Evolutionary conservation across 352 stramenopile species (phyloP).

Genomic region (Phytophthora hybrid): DNA sequence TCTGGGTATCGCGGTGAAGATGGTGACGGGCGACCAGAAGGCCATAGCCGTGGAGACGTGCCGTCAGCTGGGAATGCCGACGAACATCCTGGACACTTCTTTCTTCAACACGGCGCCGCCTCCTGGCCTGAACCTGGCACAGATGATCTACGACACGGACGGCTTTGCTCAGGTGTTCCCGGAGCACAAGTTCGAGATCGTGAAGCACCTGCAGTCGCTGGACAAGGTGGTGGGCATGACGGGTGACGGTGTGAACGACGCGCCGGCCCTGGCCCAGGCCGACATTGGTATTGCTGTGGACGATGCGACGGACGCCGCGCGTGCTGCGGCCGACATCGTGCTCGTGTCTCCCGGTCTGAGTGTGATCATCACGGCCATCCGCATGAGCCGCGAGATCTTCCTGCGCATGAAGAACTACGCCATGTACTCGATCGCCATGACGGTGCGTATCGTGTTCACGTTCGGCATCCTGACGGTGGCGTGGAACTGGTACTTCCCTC

Average conservation of each 20-base stretch:
- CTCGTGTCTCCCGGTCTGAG: slow-evolving; percentile 89
- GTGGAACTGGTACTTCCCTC: slow-evolving; percentile 90
- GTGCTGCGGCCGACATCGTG: slow-evolving; percentile 91
- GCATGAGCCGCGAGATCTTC: slow-evolving; percentile 91
- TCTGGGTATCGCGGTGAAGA: slow-evolving; percentile 78
- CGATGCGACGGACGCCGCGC: slow-evolving; percentile 88
- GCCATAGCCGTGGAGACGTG: slow-evolving; percentile 94
- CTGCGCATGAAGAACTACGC: slow-evolving; percentile 93
- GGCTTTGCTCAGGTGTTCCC: slow-evolving; percentile 95
- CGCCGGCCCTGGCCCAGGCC: slow-evolving; percentile 87
- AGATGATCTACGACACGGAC: slow-evolving; percentile 93
- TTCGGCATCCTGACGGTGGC: slow-evolving; percentile 89
- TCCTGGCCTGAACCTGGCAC: slow-evolving; percentile 63
- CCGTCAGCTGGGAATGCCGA: slow-evolving; percentile 89
- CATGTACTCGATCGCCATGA: slow-evolving; percentile 93
- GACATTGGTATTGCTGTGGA: slow-evolving; percentile 55
- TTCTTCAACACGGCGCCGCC: slow-evolving; percentile 48
- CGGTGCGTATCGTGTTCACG: slow-evolving; percentile 88
- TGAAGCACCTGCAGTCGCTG: slow-evolving; percentile 79
- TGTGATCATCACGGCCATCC: slow-evolving; percentile 91
- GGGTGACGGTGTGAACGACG: slow-evolving; percentile 94
- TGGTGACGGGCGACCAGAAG: slow-evolving; percentile 96
- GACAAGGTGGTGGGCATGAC: slow-evolving; percentile 87
- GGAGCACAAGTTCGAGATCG: slow-evolving; percentile 74
- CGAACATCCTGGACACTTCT: slow-evolving; percentile 70